A percentile compares a stretch with the other conserved stretches of the same genome.
Evolutionary conservation across 352 stramenopile genomes (phyloP).

Genomic region (Phytophthora pini): DNA sequence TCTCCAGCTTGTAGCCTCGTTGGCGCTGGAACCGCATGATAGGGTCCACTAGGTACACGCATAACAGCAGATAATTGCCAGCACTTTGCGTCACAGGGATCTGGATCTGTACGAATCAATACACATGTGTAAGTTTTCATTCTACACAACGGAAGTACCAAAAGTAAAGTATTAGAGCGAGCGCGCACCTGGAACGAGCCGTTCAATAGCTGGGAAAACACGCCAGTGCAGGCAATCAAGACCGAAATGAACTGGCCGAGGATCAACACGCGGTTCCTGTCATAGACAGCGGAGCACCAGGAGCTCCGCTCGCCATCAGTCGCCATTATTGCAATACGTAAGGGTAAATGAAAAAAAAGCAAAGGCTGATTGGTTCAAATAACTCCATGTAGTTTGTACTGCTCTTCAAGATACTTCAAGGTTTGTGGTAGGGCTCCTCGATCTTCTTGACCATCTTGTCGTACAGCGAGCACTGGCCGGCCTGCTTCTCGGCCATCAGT

Average conservation of each 20-base stretch:
- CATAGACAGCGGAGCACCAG: slow-evolving; percentile 34
- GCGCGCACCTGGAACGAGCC: slow-evolving; percentile 72
- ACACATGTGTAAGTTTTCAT: slow-evolving; percentile 14
- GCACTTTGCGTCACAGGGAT: slow-evolving; percentile 79
- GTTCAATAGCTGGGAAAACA: slow-evolving; percentile 88
- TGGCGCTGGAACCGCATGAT: slow-evolving; percentile 49
- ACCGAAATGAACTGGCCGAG: slow-evolving; percentile 91
- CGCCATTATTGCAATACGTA: slow-evolving; percentile 6
- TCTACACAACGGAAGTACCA: slow-evolving; percentile 32
- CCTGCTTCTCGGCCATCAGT: slow-evolving; percentile 74
- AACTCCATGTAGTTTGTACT: slow-evolving; percentile 2
- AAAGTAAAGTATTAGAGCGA: not conserved
- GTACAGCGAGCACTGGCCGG: slow-evolving; percentile 63
- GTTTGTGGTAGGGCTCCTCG: slow-evolving; percentile 75
- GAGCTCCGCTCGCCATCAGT: slow-evolving; percentile 9
- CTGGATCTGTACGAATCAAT: slow-evolving; percentile 54
- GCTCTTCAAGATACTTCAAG: slow-evolving; percentile 14
- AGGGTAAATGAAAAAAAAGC: too few species aligned
- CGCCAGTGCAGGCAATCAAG: slow-evolving; percentile 86
- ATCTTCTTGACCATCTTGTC: slow-evolving; percentile 85
- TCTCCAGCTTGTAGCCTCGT: slow-evolving; percentile 62
- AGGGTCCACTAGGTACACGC: slow-evolving; percentile 59
- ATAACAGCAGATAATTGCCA: slow-evolving; percentile 75
- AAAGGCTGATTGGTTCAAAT: too few species aligned
- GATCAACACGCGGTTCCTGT: slow-evolving; percentile 65